Evolutionary conservation across 1,284 basidiomycete genomes (phyloP), one percentile per base, ranked within the genome.

Genomic region (Cryptococcus sp.): DNA sequence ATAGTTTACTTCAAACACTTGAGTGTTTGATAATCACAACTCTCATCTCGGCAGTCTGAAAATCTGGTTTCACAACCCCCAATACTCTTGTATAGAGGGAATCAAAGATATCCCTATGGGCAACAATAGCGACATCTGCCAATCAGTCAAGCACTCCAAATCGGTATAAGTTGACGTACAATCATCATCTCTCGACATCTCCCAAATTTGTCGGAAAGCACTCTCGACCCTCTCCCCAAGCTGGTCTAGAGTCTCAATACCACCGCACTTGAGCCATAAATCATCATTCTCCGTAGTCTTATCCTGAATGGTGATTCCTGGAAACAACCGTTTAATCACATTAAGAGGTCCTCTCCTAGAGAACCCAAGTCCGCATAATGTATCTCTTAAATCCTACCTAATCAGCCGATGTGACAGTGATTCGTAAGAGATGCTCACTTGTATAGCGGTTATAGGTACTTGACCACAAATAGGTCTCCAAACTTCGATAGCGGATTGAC

Each of bases 401-500:
- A 39, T 39, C 36, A 39, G 36, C 36, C n/a, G n/a, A n/a, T n/a
- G 14, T n/a, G 36, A 16, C 4, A 19, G 36, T 7, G 36, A 14
- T 5, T 5, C 7, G 36, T 39, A 39, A 19, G n/a, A n/a, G n/a
- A n/a, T n/a, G 18, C 36, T 16, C 16, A 19, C 36, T 7, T 39
- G 36, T 39, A 7, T 4, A 39, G 36, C 36, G 4, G 7, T 19
- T 5, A 39, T 19, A 16, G 16, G 16, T 5, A n/a, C 36, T 16
- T 39, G 36, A 39, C 7, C 7, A 7, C 5, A 7, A 4, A 39
- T 4, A 39, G 16, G 7, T 16, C 18, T 19, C 36, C 36, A 39
- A 39, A 19, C 18, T 16, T 19, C 36, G 14, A 39, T 16, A 16
- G 36, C 5, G 14, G 67, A 67, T 49, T 69, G 63, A n/a, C 63